These are phyloP conservation scores for Globisporangium uncinulatum DNA, from an alignment of 352 stramenopile species.

Conservation along the genomic window DNA sequence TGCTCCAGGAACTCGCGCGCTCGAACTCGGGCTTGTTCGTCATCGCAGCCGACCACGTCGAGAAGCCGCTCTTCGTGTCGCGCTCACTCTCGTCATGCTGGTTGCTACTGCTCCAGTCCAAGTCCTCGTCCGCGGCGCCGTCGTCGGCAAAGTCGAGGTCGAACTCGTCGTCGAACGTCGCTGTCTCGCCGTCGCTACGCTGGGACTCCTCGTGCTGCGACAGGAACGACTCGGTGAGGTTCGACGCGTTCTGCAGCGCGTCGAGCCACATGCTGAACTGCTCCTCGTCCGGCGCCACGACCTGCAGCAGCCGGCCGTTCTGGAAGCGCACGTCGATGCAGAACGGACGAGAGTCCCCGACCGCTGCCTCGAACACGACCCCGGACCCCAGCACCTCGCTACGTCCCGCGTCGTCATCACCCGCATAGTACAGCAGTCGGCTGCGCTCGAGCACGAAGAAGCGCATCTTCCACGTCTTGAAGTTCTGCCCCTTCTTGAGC, in stretches of 20 bases:
- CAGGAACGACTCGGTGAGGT: conserved; percentile 60
- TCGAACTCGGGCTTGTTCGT: conserved; percentile 24
- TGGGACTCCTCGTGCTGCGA: conserved; percentile 25
- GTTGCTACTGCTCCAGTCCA: conserved; percentile 28
- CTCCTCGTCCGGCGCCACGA: conserved; percentile 48
- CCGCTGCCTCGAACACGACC: conserved; percentile 57
- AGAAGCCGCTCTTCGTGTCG: conserved; percentile 25
- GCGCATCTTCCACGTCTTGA: conserved; percentile 82
- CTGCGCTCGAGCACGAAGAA: conserved; percentile 72
- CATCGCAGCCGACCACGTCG: conserved; percentile 62
- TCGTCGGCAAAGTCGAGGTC: conserved; percentile 34
- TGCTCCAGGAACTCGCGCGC: conserved; percentile 31
- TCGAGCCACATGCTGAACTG: conserved; percentile 53
- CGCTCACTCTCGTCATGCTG: conserved; percentile 24
- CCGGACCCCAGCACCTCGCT: conserved; percentile 50
- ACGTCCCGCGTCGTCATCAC: conserved; percentile 16
- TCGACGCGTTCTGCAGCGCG: conserved; percentile 43
- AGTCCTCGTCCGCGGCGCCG: conserved; percentile 11
- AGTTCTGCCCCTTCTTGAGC: conserved; percentile 74
- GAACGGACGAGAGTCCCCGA: conserved; percentile 52
- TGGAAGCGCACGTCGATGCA: conserved; percentile 69
- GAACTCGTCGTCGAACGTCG: conserved; percentile 45
- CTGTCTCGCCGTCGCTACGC: conserved; percentile 7
- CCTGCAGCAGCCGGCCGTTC: conserved; percentile 60
- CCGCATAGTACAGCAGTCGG: conserved; percentile 51